Evolutionary conservation across 805 yeast species (phyloP).

Genomic region (Teunomyces funiuensis): DNA sequence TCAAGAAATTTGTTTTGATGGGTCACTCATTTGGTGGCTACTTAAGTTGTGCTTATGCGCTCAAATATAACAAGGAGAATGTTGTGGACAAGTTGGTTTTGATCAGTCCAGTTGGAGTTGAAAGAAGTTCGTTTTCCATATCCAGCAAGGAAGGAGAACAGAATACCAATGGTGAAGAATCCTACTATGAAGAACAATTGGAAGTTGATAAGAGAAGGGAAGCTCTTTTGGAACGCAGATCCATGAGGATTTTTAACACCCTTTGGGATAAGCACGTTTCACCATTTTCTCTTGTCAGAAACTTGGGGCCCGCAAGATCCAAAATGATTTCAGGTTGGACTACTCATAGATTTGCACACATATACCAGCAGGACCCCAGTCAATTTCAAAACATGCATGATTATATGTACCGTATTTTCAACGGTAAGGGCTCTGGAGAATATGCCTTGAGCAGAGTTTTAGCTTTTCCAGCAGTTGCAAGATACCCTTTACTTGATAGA

Average conservation of each 20-base stretch:
- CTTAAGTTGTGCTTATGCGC: constrained; percentile 41
- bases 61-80: constrained; percentile 37
- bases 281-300: constrained; percentile 53
- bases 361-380: constrained; percentile 29
- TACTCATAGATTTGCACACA: constrained; percentile 43
- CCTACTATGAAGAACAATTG: constrained; percentile 3
- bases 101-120: constrained; percentile 46
- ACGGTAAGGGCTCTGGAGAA: constrained; percentile 63
- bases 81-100: constrained; percentile 39
- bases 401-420: constrained; percentile 54
- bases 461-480: constrained; percentile 58
- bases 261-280: constrained; percentile 57
- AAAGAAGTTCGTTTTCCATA: constrained; percentile 32
- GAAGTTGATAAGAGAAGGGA: constrained; percentile 10
- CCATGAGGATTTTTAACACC: constrained; percentile 28
- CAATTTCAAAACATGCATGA: constrained; percentile 47
- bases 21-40: constrained; percentile 50
- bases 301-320: constrained; percentile 55
- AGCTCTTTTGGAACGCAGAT: constrained; percentile 11
- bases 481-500: constrained; percentile 57
- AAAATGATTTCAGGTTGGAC: constrained; percentile 56
- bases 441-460: constrained; percentile 59
- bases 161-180: constrained; percentile 9
- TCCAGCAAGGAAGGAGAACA: constrained; percentile 11
- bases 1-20: constrained; percentile 34